phyloP scores from a whole-genome alignment of 2,329 filamentous ascomycete genomes.

The Colletotrichum graminicola region DNA sequence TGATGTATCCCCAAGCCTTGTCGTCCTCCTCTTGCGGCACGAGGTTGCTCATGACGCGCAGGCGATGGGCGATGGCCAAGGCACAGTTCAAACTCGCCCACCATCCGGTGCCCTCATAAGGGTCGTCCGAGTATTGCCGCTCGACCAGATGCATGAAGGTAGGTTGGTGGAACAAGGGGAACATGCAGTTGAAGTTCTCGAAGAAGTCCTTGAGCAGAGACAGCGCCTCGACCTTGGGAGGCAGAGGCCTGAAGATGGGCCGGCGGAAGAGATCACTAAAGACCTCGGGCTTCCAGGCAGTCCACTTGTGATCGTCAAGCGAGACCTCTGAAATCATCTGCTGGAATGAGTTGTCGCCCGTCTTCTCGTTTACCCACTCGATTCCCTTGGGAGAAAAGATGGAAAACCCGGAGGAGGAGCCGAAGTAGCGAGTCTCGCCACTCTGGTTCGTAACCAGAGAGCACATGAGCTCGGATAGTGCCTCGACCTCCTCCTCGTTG shows the following conservation, averaged over 20 bases:
- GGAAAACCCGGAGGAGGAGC: conserved; percentile 96
- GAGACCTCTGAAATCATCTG: conserved; percentile 94
- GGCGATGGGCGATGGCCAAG: conserved; percentile 89
- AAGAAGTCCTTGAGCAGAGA: conserved; percentile 95
- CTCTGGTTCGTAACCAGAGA: conserved; percentile 94
- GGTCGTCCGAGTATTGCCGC: conserved; percentile 90
- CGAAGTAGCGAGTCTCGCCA: conserved; percentile 96
- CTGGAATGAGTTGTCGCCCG: conserved; percentile 94
- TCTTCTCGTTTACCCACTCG: conserved; percentile 98
- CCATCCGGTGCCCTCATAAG: conserved; percentile 96
- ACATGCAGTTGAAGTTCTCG: conserved; percentile 99
- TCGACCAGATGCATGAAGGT: conserved; percentile 99
- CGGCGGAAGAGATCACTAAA: conserved; percentile 93
- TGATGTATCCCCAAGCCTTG: conserved; percentile 94
- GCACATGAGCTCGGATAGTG: conserved; percentile 98
- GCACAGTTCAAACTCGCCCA: conserved; percentile 97
- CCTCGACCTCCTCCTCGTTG: conserved; percentile 81
- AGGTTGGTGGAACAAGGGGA: conserved; percentile 95
- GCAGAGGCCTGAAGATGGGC: conserved; percentile 84
- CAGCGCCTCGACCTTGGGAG: conserved; percentile 86
- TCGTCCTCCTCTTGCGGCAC: conserved; percentile 92
- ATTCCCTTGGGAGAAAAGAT: conserved; percentile 99
- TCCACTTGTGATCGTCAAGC: conserved; percentile 94
- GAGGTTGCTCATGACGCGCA: conserved; percentile 95
- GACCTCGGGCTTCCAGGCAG: conserved; percentile 97